Evolutionary conservation across 306 rosid species (phyloP).

Genomic region (Pterocarpus santalinus): DNA sequence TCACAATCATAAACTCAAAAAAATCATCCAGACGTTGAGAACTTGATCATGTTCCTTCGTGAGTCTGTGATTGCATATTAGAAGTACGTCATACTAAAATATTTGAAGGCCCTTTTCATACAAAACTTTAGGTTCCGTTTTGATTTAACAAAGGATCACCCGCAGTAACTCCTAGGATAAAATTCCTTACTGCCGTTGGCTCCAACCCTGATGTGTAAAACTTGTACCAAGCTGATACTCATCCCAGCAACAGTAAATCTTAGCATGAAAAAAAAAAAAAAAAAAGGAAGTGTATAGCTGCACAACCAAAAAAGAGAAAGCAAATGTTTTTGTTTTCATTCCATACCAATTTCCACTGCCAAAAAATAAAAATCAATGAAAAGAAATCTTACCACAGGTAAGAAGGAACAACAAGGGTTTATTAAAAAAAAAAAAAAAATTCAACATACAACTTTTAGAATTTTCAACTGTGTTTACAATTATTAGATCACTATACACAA

Average conservation of each 20-base stretch:
- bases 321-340: background rate
- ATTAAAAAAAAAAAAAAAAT: background rate
- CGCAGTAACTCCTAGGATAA: background rate
- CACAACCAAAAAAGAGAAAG: background rate
- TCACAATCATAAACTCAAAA: background rate
- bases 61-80: background rate
- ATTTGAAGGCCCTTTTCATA: background rate
- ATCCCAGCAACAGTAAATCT: background rate
- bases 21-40: background rate
- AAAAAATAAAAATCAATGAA: background rate
- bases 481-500: background rate
- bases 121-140: background rate
- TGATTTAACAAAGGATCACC: background rate
- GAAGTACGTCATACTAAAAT: background rate
- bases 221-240: background rate
- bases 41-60: background rate
- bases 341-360: background rate
- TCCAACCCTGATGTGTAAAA: background rate
- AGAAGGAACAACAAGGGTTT: background rate
- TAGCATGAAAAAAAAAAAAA: background rate
- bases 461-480: conserved; percentile 9
- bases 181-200: background rate
- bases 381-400: background rate
- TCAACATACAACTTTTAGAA: background rate
- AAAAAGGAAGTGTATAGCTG: background rate